phyloP scores from a whole-genome alignment of 805 yeast species.

The Candida silvatica region DNA sequence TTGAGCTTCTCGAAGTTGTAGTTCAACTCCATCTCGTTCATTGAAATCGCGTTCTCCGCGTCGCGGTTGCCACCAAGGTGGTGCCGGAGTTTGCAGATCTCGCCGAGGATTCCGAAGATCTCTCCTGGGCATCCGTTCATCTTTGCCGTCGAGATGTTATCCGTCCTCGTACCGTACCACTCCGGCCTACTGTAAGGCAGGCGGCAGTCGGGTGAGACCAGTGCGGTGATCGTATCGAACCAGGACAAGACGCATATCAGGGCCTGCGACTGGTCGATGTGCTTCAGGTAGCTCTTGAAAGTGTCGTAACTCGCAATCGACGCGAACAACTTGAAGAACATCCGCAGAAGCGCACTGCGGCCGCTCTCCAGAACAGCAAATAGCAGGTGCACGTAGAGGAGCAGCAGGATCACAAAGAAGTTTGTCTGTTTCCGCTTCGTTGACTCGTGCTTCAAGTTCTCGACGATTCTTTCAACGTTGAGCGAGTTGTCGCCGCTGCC shows the following conservation, averaged over 20 bases:
- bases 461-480: slow-evolving; percentile 27
- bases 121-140: slow-evolving; percentile 59
- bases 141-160: slow-evolving; percentile 36
- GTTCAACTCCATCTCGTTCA: slow-evolving; percentile 2
- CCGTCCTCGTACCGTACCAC: slow-evolving; percentile 42
- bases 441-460: slow-evolving; percentile 29
- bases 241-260: slow-evolving; percentile 45
- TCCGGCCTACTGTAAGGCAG: slow-evolving; percentile 42
- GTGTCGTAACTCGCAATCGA: slow-evolving; percentile 38
- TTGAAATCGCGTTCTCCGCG: neutral
- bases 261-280: slow-evolving; percentile 40
- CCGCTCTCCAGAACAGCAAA: slow-evolving; percentile 50
- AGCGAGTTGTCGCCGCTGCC: slow-evolving; percentile 9
- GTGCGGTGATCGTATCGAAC: slow-evolving; percentile 51
- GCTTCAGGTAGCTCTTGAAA: slow-evolving; percentile 33
- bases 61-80: slow-evolving; percentile 13
- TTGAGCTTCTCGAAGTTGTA: slow-evolving; percentile 25
- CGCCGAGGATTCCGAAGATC: slow-evolving; percentile 36
- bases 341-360: slow-evolving; percentile 40
- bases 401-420: slow-evolving; percentile 38
- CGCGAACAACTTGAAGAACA: slow-evolving; percentile 40
- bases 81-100: slow-evolving; percentile 31
- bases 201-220: slow-evolving; percentile 49
- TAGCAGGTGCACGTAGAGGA: slow-evolving; percentile 45
- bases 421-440: slow-evolving; percentile 29